Percentiles rank a stretch among this genome's conserved stretches.
Conservation (phyloP, 2,329 filamentous ascomycete genomes). For the Salinomyces thailandicus region DNA sequence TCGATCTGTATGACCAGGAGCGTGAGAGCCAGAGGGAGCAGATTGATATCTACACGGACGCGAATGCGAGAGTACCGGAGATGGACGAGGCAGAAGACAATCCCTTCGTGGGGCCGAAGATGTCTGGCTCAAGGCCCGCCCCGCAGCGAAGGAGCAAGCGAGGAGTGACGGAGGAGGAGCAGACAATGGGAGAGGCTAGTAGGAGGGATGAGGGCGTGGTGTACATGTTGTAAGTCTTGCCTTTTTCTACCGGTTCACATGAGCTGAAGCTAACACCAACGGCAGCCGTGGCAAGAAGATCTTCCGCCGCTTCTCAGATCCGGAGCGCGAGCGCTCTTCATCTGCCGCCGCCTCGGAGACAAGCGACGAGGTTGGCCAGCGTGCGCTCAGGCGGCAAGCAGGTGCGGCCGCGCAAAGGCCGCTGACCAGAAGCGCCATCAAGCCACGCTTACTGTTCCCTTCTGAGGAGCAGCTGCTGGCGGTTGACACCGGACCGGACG, state of each 20-base stretch:
- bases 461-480: slow-evolving; percentile 36
- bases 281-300: slow-evolving; percentile 66
- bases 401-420: slow-evolving; percentile 35
- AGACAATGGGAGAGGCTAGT: slow-evolving; percentile 48
- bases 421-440: slow-evolving; percentile 57
- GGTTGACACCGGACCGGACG: slow-evolving; percentile 35
- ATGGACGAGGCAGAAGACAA: slow-evolving; percentile 57
- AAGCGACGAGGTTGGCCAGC: slow-evolving; percentile 14
- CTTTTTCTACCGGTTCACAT: no score
- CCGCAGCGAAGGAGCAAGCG: slow-evolving; percentile 32
- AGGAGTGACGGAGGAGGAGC: slow-evolving; percentile 44
- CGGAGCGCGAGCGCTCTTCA: slow-evolving; percentile 25
- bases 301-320: slow-evolving; percentile 55
- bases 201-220: slow-evolving; percentile 61
- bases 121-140: slow-evolving; percentile 5
- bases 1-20: slow-evolving; percentile 42
- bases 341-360: slow-evolving; percentile 23
- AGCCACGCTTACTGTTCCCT: slow-evolving; percentile 63
- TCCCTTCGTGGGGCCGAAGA: slow-evolving; percentile 52
- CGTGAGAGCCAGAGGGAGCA: slow-evolving; percentile 29
- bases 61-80: slow-evolving; percentile 62
- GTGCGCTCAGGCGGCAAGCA: slow-evolving; percentile 27
- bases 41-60: slow-evolving; percentile 67
- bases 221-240: slow-evolving; percentile 60
- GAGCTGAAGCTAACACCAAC: slow-evolving; percentile 18